A percentile compares a stretch with the other conserved stretches of the same genome.
phyloP scores from a whole-genome alignment of 2,329 filamentous ascomycete genomes.

The Hypoxylon sp. region DNA sequence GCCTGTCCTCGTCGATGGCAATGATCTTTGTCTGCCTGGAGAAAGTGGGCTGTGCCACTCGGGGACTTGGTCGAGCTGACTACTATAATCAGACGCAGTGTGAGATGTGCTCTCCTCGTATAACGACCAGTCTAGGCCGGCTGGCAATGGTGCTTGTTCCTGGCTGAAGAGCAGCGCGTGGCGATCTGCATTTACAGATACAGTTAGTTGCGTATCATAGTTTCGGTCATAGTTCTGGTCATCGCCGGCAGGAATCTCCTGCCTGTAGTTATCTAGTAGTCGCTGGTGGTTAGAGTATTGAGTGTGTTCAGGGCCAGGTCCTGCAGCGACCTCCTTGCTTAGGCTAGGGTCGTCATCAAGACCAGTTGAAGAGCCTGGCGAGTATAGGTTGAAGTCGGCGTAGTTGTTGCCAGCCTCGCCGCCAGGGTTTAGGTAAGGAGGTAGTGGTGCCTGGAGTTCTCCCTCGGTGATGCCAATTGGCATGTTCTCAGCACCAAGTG shows the following conservation, averaged over 20 bases:
- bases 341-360: slow-evolving; percentile 62
- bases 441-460: slow-evolving; percentile 43
- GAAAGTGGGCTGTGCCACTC: slow-evolving; percentile 19
- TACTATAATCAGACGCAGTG: neutral
- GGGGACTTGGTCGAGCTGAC: neutral
- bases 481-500: slow-evolving; percentile 21
- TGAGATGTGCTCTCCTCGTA: slow-evolving; percentile 1
- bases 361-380: slow-evolving; percentile 60
- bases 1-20: neutral
- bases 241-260: neutral
- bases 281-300: slow-evolving; percentile 20
- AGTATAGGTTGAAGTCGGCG: slow-evolving; percentile 69
- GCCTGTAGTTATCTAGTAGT: slow-evolving; percentile 6
- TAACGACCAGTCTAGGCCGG: neutral
- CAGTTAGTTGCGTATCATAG: slow-evolving; percentile 5
- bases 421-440: slow-evolving; percentile 60
- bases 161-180: neutral
- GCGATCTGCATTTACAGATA: slow-evolving; percentile 10
- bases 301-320: slow-evolving; percentile 20
- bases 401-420: slow-evolving; percentile 60
- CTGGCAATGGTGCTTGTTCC: slow-evolving; percentile 11
- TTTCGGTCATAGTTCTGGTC: slow-evolving; percentile 5
- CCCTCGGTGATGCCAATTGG: slow-evolving; percentile 22
- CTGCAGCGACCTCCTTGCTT: slow-evolving; percentile 47
- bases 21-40: neutral